Conservation (phyloP, 257 asterid species). For the Ocimum tenuiflorum region DNA sequence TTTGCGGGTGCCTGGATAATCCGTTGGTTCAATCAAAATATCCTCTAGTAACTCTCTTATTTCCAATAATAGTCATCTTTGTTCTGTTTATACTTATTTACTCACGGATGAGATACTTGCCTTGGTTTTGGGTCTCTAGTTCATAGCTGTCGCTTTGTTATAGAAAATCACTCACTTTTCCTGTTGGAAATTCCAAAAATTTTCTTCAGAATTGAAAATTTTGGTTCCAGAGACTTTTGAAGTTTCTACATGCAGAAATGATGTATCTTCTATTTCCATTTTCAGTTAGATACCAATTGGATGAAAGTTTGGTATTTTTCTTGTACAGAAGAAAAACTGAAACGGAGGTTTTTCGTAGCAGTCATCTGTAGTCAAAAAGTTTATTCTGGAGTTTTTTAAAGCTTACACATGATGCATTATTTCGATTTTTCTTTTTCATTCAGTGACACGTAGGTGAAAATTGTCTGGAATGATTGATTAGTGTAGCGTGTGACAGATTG, state of each 20-base stretch:
- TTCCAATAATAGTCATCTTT: not conserved
- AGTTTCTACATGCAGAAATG: not conserved
- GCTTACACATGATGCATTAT: not conserved
- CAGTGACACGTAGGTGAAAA: not conserved
- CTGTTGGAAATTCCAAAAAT: not conserved
- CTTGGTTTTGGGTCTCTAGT: not conserved
- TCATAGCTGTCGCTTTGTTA: not conserved
- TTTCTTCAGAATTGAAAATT: too few species aligned
- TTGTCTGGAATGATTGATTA: not conserved
- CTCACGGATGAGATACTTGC: not conserved
- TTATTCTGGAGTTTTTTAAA: not conserved
- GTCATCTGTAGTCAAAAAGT: not conserved
- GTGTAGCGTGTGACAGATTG: not conserved
- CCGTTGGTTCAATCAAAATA: not conserved
- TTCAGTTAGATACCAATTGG: not conserved
- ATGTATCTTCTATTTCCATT: too few species aligned
- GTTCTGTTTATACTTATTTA: not conserved
- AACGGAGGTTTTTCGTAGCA: not conserved
- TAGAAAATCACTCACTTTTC: not conserved
- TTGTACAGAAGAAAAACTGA: not conserved
- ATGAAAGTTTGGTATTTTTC: too few species aligned
- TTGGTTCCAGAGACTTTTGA: not conserved
- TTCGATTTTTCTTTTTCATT: not conserved
- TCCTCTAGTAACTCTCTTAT: not conserved
- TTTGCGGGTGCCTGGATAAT: not conserved